Percentiles rank a stretch among this genome's conserved stretches.
Conservation (phyloP, 768 basidiomycete genomes). For the Hygrophoropsis aurantiaca region DNA sequence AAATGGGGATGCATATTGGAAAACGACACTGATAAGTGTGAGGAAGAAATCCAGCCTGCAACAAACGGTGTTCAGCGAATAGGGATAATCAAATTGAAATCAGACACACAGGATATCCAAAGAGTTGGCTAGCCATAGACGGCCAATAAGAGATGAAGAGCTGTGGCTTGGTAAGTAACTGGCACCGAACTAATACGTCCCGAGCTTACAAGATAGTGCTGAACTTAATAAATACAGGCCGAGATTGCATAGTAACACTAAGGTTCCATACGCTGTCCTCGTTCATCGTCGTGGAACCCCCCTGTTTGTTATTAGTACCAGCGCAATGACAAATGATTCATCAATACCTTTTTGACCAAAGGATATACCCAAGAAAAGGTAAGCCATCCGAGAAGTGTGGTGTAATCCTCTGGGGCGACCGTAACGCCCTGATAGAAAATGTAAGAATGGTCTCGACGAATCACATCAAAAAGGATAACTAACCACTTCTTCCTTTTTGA, state of each 20-base stretch:
- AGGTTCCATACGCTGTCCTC: slow-evolving; percentile 26
- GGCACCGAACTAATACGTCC: neutral
- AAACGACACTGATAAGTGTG: slow-evolving; percentile 41
- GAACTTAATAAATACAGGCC: slow-evolving; percentile 38
- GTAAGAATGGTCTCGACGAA: neutral
- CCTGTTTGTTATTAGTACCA: slow-evolving; percentile 24
- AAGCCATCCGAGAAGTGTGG: slow-evolving; percentile 22
- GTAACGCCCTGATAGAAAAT: slow-evolving; percentile 43
- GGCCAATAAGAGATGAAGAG: slow-evolving; percentile 28
- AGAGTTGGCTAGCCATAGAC: slow-evolving; percentile 38
- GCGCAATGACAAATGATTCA: neutral
- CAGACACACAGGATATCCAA: slow-evolving; percentile 31
- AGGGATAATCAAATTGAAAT: neutral
- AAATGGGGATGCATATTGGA: slow-evolving; percentile 52
- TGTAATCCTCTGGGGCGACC: slow-evolving; percentile 40
- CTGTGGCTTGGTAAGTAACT: neutral
- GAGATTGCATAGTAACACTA: slow-evolving; percentile 19
- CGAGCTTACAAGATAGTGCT: slow-evolving; percentile 13
- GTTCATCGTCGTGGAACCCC: slow-evolving; percentile 31
- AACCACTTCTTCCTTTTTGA: slow-evolving; percentile 62
- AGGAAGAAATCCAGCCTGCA: slow-evolving; percentile 38
- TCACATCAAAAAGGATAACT: slow-evolving; percentile 23
- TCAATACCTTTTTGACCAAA: slow-evolving; percentile 9
- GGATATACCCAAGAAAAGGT: slow-evolving; percentile 21
- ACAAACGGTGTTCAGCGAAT: neutral